Conservation (phyloP, 2,329 filamentous ascomycete species). For the Claviceps sp. region DNA sequence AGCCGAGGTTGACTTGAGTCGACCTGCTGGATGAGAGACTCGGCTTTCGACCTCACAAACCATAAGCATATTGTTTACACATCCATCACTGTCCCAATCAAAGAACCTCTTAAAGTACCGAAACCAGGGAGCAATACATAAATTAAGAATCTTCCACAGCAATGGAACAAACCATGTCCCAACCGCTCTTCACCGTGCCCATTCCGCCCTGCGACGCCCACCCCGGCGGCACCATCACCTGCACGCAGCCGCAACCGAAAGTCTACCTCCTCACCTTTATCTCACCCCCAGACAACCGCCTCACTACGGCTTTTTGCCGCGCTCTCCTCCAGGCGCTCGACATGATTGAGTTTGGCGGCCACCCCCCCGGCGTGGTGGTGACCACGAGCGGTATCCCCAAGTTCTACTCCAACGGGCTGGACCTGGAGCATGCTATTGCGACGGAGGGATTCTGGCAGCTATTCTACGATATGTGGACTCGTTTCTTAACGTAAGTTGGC, state of each 20-base stretch:
- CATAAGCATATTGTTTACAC: not conserved
- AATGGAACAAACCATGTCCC: slow-evolving; percentile 1
- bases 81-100: not conserved
- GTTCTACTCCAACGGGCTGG: slow-evolving; percentile 76
- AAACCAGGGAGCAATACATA: not conserved
- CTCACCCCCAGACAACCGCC: slow-evolving; percentile 62
- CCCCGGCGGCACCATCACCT: slow-evolving; percentile 44
- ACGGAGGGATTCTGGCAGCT: slow-evolving; percentile 49
- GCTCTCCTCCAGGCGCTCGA: slow-evolving; percentile 60
- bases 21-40: not conserved
- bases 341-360: slow-evolving; percentile 50
- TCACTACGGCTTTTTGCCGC: slow-evolving; percentile 54
- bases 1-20: not conserved
- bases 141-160: not conserved
- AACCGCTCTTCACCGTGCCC: slow-evolving; percentile 29
- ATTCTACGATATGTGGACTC: slow-evolving; percentile 51
- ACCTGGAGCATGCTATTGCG: slow-evolving; percentile 51
- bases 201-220: slow-evolving; percentile 34
- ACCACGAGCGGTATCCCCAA: slow-evolving; percentile 65
- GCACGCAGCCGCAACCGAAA: slow-evolving; percentile 43
- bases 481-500: slow-evolving; percentile 31
- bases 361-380: slow-evolving; percentile 59
- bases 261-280: slow-evolving; percentile 63
- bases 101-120: not conserved
- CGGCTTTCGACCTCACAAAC: not conserved